phyloP scores from a whole-genome alignment of 108 stramenopile genomes.

The Nitzschia sp. region DNA sequence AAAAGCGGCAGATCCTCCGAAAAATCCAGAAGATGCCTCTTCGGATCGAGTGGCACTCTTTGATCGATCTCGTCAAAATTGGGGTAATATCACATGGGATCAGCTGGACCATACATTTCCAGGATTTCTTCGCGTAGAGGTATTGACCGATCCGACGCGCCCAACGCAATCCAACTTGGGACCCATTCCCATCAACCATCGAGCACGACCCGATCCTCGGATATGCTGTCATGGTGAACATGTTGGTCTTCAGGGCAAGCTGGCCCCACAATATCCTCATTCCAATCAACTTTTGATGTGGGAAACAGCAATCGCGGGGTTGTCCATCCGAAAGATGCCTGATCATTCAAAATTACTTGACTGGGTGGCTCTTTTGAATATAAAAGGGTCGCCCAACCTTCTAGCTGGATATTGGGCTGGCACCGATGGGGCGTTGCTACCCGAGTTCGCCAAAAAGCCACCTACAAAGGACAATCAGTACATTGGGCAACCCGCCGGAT shows the following conservation, averaged over 20 bases:
- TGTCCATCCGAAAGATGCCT: slow-evolving; percentile 71
- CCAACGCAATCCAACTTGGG: slow-evolving; percentile 20
- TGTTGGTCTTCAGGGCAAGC: slow-evolving; percentile 9
- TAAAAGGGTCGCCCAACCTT: slow-evolving; percentile 9
- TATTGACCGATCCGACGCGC: slow-evolving; percentile 42
- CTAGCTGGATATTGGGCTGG: slow-evolving; percentile 62
- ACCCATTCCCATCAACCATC: slow-evolving; percentile 52
- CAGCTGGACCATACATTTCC: slow-evolving; percentile 61
- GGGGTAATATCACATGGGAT: slow-evolving; percentile 51
- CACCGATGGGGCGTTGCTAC: slow-evolving; percentile 30
- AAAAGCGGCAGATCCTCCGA: slow-evolving; percentile 44
- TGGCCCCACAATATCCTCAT: slow-evolving; percentile 42
- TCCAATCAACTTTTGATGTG: slow-evolving; percentile 63
- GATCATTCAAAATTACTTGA: slow-evolving; percentile 40
- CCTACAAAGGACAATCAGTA: slow-evolving; percentile 41
- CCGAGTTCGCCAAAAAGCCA: slow-evolving; percentile 10
- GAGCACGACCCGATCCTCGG: slow-evolving; percentile 37
- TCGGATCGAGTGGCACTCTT: neutral
- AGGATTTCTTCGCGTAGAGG: slow-evolving; percentile 74
- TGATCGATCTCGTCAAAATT: neutral
- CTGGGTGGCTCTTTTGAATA: slow-evolving; percentile 43
- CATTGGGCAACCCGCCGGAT: slow-evolving; percentile 76
- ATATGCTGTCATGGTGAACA: slow-evolving; percentile 55
- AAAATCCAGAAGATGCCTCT: slow-evolving; percentile 2
- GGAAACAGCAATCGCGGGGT: slow-evolving; percentile 69